A percentile compares a stretch with the other conserved stretches of the same genome.
These are phyloP conservation scores for Aspergillus carlsbadensis DNA, from an alignment of 495 filamentous ascomycete species.

Conservation along the genomic window DNA sequence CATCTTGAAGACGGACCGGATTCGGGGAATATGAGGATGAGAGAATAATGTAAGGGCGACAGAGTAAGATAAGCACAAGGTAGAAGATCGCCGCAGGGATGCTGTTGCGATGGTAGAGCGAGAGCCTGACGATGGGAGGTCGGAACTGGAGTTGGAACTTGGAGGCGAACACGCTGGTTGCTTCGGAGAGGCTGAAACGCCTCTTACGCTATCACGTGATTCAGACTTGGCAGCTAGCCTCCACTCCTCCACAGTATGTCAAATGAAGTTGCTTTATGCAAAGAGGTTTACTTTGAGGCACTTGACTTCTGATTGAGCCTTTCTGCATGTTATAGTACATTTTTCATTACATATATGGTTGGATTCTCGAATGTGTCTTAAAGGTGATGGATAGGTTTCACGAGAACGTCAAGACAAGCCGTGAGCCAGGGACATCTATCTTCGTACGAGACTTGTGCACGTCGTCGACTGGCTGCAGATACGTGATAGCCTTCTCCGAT, in stretches of 20 bases:
- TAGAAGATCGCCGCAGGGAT: conserved; percentile 26
- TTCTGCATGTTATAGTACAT: not conserved
- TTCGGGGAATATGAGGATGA: conserved; percentile 12
- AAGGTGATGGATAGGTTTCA: not conserved
- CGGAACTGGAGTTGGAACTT: conserved; percentile 41
- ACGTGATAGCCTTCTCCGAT: conserved; percentile 51
- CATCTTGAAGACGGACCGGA: conserved; percentile 46
- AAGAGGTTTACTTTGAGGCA: not conserved
- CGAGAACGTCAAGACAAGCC: conserved; percentile 25
- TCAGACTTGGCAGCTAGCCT: conserved; percentile 29
- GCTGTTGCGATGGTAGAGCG: conserved; percentile 30
- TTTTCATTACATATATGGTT: not conserved
- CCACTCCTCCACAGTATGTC: not conserved
- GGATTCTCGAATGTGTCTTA: not conserved
- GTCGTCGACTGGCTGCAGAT: conserved; percentile 28
- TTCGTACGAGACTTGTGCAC: conserved; percentile 31
- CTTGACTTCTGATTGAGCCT: not conserved
- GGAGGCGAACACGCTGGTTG: conserved; percentile 43
- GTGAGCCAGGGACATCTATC: conserved; percentile 41
- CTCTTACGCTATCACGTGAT: conserved; percentile 23
- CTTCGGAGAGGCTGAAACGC: conserved; percentile 27
- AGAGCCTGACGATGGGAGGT: conserved; percentile 31
- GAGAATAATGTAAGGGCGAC: conserved; percentile 9
- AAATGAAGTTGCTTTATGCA: too few relatives aligned
- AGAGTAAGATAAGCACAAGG: conserved; percentile 3